Percentiles rank a stretch among this genome's conserved stretches.
These are phyloP conservation scores for Capsella rubella DNA, from an alignment of 441 rosid species.

Conservation along the genomic window DNA sequence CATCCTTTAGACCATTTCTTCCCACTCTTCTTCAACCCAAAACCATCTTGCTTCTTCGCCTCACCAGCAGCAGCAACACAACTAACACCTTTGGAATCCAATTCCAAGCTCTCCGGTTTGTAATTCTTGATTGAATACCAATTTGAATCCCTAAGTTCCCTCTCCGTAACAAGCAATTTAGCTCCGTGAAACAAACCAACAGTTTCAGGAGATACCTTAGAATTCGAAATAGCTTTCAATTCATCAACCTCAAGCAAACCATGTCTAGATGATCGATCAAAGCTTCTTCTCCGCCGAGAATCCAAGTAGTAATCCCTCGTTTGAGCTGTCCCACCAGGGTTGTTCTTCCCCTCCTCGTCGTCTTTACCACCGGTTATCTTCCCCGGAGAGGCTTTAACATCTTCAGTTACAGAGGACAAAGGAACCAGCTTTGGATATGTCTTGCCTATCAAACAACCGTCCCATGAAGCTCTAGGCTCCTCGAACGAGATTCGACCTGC, in stretches of 20 bases:
- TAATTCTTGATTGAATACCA: slow-evolving; percentile 82
- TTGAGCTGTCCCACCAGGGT: slow-evolving; percentile 92
- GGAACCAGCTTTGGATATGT: slow-evolving; percentile 49
- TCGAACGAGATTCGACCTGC: slow-evolving; percentile 48
- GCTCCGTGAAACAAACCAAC: slow-evolving; percentile 78
- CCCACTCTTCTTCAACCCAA: slow-evolving; percentile 34
- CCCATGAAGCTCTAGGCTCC: slow-evolving; percentile 63
- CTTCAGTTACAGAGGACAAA: slow-evolving; percentile 52
- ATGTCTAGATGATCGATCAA: slow-evolving; percentile 86
- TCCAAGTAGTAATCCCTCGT: slow-evolving; percentile 94
- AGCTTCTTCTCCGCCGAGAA: slow-evolving; percentile 82
- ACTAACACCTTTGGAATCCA: slow-evolving; percentile 63
- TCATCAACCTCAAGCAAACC: slow-evolving; percentile 91
- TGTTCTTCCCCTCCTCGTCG: slow-evolving; percentile 62
- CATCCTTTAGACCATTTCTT: slow-evolving; percentile 72
- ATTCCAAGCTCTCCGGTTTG: slow-evolving; percentile 72
- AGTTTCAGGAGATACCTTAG: slow-evolving; percentile 84
- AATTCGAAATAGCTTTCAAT: slow-evolving; percentile 63
- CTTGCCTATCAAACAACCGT: slow-evolving; percentile 65
- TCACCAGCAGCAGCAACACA: slow-evolving; percentile 50
- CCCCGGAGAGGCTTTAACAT: slow-evolving; percentile 45
- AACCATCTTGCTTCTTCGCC: slow-evolving; percentile 46
- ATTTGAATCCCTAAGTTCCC: slow-evolving; percentile 66
- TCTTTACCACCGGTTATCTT: slow-evolving; percentile 39
- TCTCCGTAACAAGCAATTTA: slow-evolving; percentile 75